Conservation (phyloP, 2,329 filamentous ascomycete genomes). For the Neonectria punicea region DNA sequence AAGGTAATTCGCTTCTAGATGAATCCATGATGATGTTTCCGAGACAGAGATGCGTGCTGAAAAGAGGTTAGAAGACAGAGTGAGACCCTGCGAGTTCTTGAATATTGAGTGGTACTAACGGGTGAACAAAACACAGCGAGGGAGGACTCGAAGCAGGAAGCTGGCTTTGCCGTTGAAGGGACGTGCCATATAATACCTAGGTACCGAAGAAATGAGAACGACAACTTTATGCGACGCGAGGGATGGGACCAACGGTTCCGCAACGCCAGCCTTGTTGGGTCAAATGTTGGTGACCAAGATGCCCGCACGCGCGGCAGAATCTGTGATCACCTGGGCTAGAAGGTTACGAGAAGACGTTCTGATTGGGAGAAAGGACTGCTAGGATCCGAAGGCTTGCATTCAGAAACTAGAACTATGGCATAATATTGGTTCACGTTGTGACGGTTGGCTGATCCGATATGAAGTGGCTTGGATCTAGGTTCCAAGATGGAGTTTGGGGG, state of each 20-base stretch:
- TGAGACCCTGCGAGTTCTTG: background rate
- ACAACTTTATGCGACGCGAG: background rate
- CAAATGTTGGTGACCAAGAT: constrained; percentile 10
- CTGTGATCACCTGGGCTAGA: constrained; percentile 17
- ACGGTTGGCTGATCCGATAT: constrained; percentile 31
- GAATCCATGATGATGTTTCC: constrained; percentile 28
- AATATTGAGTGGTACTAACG: constrained; percentile 18
- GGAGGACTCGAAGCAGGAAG: constrained; percentile 15
- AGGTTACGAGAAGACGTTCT: constrained; percentile 7
- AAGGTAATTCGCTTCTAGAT: constrained; percentile 15
- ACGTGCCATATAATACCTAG: background rate
- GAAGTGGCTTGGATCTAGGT: constrained; percentile 39
- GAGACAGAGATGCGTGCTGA: constrained; percentile 1
- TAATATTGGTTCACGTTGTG: constrained; percentile 12
- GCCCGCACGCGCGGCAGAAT: constrained; percentile 18
- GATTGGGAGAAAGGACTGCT: constrained; percentile 21
- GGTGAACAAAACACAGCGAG: constrained; percentile 9
- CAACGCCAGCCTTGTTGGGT: constrained; percentile 1
- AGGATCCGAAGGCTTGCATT: constrained; percentile 18
- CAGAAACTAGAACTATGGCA: constrained; percentile 26
- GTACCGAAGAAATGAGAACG: background rate
- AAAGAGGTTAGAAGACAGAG: constrained; percentile 10
- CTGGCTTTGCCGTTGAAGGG: constrained; percentile 20
- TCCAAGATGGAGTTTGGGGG: constrained; percentile 19
- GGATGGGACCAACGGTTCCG: background rate